A percentile compares a stretch with the other conserved stretches of the same genome.
Evolutionary conservation across 331 rosid genomes (phyloP).

Genomic region (Acacia concinna): DNA sequence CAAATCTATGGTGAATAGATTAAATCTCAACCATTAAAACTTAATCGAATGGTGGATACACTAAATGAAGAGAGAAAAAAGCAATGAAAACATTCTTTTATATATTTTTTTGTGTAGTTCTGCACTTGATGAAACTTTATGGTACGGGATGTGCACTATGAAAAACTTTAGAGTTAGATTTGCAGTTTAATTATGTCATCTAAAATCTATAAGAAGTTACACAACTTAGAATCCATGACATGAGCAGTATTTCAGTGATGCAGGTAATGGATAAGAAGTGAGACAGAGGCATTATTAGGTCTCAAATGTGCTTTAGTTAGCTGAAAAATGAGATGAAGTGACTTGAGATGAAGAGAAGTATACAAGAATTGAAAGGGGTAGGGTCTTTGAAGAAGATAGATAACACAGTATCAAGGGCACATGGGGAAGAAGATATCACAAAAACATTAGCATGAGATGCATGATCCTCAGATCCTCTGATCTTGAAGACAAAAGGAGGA

Average conservation of each 20-base stretch:
- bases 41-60: no score
- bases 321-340: not conserved
- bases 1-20: no score
- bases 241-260: not conserved
- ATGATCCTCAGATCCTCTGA: constrained; percentile 17
- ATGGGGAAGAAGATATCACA: constrained; percentile 28
- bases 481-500: constrained; percentile 5
- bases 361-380: constrained; percentile 18
- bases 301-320: not conserved
- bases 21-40: no score
- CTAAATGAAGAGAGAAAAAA: no score
- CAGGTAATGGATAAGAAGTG: not conserved
- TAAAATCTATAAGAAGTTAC: not conserved
- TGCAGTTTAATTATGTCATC: no score
- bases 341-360: constrained; percentile 3
- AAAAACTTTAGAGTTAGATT: not conserved
- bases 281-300: not conserved
- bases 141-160: no score
- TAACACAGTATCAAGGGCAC: constrained; percentile 41
- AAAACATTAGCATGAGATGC: constrained; percentile 19
- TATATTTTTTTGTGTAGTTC: no score
- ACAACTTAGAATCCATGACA: not conserved
- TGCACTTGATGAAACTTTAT: no score
- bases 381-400: constrained; percentile 25
- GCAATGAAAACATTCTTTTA: no score